Base-by-base conservation (phyloP, 2,329 filamentous ascomycete genomes). In the Fusarium secorum region DNA sequence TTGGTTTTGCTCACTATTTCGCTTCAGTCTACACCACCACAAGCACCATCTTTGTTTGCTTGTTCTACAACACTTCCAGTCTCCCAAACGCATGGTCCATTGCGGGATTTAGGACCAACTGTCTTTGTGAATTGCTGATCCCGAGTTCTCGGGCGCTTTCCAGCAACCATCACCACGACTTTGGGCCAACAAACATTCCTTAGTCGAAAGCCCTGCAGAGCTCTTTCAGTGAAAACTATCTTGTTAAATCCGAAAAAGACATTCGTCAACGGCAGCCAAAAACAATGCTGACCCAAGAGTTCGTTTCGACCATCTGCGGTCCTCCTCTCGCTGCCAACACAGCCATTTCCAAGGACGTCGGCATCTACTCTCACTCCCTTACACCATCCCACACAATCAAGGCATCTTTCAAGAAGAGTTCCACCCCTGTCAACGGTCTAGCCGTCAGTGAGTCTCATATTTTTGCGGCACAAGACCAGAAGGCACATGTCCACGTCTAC, bases 401-500 rank as follows among this genome's bases (percentile, higher is more conserved):
- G 76, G 85, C 89, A 69, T 88, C 91, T 51, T 95, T 96, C 86
- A 98, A 98, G 86, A 98, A 97, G 83, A 97, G 93, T 84, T 92
- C 93, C 20, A 90, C 91, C n/a, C 87, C 91, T 30, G 84, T 87
- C 63, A 93, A 95, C 80, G 91, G 93, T 74, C 84, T 99, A 60
- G 95, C 94, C 33, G 87, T 95, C 74, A 97, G 88, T 80, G 85
- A 88, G 46, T 91, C 91, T 24, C 96, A 99, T 79, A 86, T 98
- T 49, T 99, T 97, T 79, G 92, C 95, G 7, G 95, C 94, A 7
- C 96, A 99, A 80, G 87, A 92, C 53, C 94, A 95, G 71, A 98
- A 97, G 81, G 93, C 94, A 0, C 93, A 97, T 44, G 88, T 99
- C 3, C 93, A 98, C 81, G 94, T 99, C 60, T 99, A 98, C 82